A percentile compares a stretch with the other conserved stretches of the same genome.
These are phyloP conservation scores for Jaapia argillacea DNA, from an alignment of 768 basidiomycete species.

Conservation along the genomic window DNA sequence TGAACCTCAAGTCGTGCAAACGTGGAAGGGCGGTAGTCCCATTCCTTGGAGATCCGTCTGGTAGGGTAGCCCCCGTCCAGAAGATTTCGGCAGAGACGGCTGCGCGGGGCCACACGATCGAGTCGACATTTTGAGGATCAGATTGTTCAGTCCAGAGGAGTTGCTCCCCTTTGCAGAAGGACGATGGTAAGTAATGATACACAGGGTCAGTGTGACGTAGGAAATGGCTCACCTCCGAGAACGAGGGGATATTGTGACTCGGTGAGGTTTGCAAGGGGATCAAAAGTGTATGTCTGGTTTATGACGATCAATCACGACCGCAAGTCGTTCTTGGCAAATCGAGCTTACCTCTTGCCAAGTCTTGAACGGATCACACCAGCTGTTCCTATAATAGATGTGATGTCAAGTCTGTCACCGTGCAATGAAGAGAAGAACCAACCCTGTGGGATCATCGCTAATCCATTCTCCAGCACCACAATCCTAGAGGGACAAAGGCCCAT, in stretches of 20 bases:
- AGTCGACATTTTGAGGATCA: conserved; percentile 30
- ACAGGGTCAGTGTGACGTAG: not conserved
- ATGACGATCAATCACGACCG: not conserved
- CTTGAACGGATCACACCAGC: conserved; percentile 45
- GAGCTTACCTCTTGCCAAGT: conserved; percentile 34
- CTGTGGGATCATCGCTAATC: conserved; percentile 25
- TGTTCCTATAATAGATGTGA: conserved; percentile 18
- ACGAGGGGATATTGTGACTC: conserved; percentile 25
- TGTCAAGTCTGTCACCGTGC: not conserved
- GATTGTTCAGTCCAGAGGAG: conserved; percentile 39
- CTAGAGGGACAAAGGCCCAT: conserved; percentile 9
- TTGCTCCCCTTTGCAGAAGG: conserved; percentile 24
- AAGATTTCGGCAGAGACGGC: conserved; percentile 41
- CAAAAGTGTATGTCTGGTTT: conserved; percentile 34
- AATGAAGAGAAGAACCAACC: conserved; percentile 11
- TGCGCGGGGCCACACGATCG: conserved; percentile 37
- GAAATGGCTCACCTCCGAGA: conserved; percentile 24
- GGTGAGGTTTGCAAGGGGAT: conserved; percentile 36
- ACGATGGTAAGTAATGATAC: not conserved
- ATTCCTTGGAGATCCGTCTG: conserved; percentile 20
- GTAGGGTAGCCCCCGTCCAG: conserved; percentile 33
- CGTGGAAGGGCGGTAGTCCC: conserved; percentile 1
- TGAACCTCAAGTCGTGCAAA: not conserved
- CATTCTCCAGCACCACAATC: conserved; percentile 41
- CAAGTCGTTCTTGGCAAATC: not conserved